Base-by-base conservation (phyloP, 257 asterid species). In the Cruciata laevipes region DNA sequence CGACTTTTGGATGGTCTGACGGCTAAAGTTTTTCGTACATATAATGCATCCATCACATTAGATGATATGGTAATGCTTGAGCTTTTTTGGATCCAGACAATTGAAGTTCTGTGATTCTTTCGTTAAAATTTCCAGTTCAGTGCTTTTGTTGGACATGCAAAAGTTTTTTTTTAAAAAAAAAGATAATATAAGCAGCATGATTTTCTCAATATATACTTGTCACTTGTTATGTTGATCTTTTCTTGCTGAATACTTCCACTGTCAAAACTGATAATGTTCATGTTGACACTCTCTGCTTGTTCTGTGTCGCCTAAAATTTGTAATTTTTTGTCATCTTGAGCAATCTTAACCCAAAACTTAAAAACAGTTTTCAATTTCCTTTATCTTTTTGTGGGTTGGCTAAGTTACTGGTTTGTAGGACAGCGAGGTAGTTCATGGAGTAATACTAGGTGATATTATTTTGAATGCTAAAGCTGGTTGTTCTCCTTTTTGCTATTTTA, bases 1-100 rank as follows among this genome's bases (percentile, higher is more conserved):
- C 96, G 85, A 85, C 86, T 94, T 75, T 87, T 94, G 99, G 96
- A 97, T 73, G 97, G 99, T 68, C 96, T 94, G 57, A 94, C 99
- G 20, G 99, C 99, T 23, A 94, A 94, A 82, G 97, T 90, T 64
- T 94, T 94, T 73, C 99, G 97, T 87, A 94, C 99, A 63, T 94
- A 90, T 84, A 93, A 93, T 69, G 99, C 99, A 69, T 93, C 99
- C 62, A 80, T 88, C 42, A 93, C 97, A 20, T 80, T 93, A 78
- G 97, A 93, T 64, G 87, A 86, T 16, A 85, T 77, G 97, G 99
- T 93, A 84, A 75, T 74, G 72, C 72, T 69, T 37, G 37, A 61
- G 69, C 67, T 60, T 62, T 47, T 51, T 65, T 25, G 32, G 3
- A 59, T n/a, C 33, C 61, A 59, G 27, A 49, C 38, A 16, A 47